Base-by-base conservation (phyloP, 345 rosid species). In the Erucastrum elatum region DNA sequence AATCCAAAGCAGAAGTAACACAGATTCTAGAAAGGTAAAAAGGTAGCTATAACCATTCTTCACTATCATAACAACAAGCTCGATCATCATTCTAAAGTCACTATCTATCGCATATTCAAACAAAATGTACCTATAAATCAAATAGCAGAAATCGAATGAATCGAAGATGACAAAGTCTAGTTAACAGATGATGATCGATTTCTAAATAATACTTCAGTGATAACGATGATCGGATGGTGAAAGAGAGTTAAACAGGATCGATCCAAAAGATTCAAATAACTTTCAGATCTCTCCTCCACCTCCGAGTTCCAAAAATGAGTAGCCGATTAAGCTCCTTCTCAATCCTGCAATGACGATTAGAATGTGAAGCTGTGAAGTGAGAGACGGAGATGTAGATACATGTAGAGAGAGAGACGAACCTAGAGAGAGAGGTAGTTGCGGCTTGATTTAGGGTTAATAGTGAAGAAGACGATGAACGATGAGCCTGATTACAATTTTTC, bases 111-210 rank as follows among this genome's bases (percentile, higher is more conserved):
- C 34, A 55, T 39, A 13, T 0, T 56, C 72, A 74, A 8, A 21
- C 5, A 2, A 70, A 86, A 49, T 49, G 56, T 21, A 70, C 51
- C 68, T 33, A 53, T 64, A 74, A 60, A 67, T 74, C 15, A 31
- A 70, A 7, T 65, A 68, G 34, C 37, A 26, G 39, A 29, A 35
- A 35, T 35, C 41, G 59, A 80, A 73, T 37, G 27, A 63, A 66
- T 72, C 29, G 30, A 16, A 69, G 37, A 74, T 69, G 41, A 30
- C 12, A 63, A 74, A 51, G 64, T 25, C 41, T 68, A 13, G 4
- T 68, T 70, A 87, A 91, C 84, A 72, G 82, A 87, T 75, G 87
- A 88, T 87, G 87, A 88, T 87, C 86, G 90, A 87, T 82, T 35
- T 85, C 81, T 80, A 69, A 6, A 55, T 12, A 58, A 21, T 39